phyloP scores from a whole-genome alignment of 495 filamentous ascomycete species.

The Annulohypoxylon nitens region DNA sequence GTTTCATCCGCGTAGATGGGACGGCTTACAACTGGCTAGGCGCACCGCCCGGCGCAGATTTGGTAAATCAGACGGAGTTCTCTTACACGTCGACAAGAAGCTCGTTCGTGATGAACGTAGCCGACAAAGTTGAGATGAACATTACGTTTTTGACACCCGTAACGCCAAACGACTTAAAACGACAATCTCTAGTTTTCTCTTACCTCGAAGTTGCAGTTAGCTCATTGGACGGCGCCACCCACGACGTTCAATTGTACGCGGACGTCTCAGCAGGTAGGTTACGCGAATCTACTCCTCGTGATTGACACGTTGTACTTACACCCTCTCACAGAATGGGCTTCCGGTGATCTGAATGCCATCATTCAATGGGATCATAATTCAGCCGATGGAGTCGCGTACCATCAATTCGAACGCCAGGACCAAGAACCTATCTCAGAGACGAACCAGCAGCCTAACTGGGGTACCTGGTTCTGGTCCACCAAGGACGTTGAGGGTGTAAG shows the following conservation, averaged over 20 bases:
- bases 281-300: constrained; percentile 64
- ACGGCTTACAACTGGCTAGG: constrained; percentile 73
- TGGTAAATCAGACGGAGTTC: constrained; percentile 63
- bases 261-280: constrained; percentile 87
- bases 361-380: constrained; percentile 57
- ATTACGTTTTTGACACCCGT: constrained; percentile 91
- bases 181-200: constrained; percentile 89
- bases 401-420: constrained; percentile 69
- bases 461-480: constrained; percentile 80
- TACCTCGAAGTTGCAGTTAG: constrained; percentile 80
- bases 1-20: constrained; percentile 69
- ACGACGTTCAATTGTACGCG: constrained; percentile 83
- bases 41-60: constrained; percentile 65
- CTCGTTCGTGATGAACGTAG: constrained; percentile 84
- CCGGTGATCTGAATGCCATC: constrained; percentile 54
- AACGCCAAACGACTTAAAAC: constrained; percentile 83
- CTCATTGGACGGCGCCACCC: constrained; percentile 65
- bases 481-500: constrained; percentile 53
- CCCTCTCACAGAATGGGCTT: constrained; percentile 58
- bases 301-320: constrained; percentile 52
- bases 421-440: constrained; percentile 78
- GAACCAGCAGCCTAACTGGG: constrained; percentile 86
- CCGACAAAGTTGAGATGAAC: constrained; percentile 72
- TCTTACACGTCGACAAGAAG: constrained; percentile 90
- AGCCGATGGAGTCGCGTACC: constrained; percentile 58